phyloP scores from a whole-genome alignment of 192 early-diverging fungal species.

The Coemansia sp. region DNA sequence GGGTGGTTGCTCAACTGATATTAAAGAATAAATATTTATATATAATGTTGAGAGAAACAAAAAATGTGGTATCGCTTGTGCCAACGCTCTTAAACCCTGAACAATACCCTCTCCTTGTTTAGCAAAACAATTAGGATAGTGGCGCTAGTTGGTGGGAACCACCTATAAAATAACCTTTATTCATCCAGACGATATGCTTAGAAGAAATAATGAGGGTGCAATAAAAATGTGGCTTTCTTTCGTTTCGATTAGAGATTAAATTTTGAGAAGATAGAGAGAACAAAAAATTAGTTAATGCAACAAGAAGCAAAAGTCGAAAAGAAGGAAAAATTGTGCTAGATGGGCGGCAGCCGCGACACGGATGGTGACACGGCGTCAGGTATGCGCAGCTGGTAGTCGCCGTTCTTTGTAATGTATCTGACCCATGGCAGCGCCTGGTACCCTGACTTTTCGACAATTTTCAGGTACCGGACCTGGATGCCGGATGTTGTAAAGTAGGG shows the following conservation, averaged over 20 bases:
- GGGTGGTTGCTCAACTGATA: too few relatives aligned
- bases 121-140: not conserved
- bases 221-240: too few relatives aligned
- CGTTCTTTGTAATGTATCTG: slow-evolving; percentile 85
- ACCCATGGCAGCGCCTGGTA: slow-evolving; percentile 90
- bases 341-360: slow-evolving; percentile 64
- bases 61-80: not conserved
- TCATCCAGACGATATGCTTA: too few relatives aligned
- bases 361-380: slow-evolving; percentile 78
- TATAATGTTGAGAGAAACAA: not conserved
- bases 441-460: slow-evolving; percentile 87
- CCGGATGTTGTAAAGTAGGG: slow-evolving; percentile 89
- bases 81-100: not conserved
- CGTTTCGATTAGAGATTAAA: not conserved
- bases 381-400: slow-evolving; percentile 93
- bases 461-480: slow-evolving; percentile 87
- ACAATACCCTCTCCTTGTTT: not conserved
- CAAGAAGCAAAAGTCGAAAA: not conserved
- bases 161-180: not conserved
- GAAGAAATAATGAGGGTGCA: too few relatives aligned
- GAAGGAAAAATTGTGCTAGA: slow-evolving; percentile 43
- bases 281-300: not conserved
- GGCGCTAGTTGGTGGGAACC: not conserved
- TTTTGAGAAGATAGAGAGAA: not conserved
- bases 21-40: not conserved